Evolutionary conservation across 2,329 filamentous ascomycete species (phyloP).

Genomic region (Fusarium pilosicola): DNA sequence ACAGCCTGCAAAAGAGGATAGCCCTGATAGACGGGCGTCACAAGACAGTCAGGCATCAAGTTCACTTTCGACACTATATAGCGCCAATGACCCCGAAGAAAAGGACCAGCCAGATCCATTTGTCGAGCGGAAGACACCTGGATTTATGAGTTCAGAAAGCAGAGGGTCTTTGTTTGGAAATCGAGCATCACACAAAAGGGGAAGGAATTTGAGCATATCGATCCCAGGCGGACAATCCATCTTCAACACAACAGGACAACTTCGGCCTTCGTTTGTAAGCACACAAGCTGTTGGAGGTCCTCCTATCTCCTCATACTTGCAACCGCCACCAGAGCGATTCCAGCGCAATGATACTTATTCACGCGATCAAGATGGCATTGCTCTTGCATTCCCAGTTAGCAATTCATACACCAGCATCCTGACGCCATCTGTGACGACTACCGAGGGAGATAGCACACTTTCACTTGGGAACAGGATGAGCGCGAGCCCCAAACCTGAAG

Average conservation of each 20-base stretch:
- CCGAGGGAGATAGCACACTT: slow-evolving; percentile 30
- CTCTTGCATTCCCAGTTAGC: slow-evolving; percentile 38
- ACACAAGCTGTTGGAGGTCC: slow-evolving; percentile 38
- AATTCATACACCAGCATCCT: slow-evolving; percentile 41
- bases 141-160: slow-evolving; percentile 1
- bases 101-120: slow-evolving; percentile 49
- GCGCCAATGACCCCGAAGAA: slow-evolving; percentile 60
- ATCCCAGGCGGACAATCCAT: slow-evolving; percentile 15
- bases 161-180: slow-evolving; percentile 34
- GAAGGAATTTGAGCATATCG: slow-evolving; percentile 38
- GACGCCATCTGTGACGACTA: slow-evolving; percentile 40
- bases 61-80: slow-evolving; percentile 66
- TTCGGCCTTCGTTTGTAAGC: slow-evolving; percentile 39
- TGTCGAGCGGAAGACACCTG: slow-evolving; percentile 33
- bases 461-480: slow-evolving; percentile 2
- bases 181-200: slow-evolving; percentile 23
- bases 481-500: slow-evolving; percentile 23
- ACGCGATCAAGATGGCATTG: slow-evolving; percentile 24
- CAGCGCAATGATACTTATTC: slow-evolving; percentile 19
- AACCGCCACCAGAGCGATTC: slow-evolving; percentile 32
- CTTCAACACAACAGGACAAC: slow-evolving; percentile 21
- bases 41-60: slow-evolving; percentile 60
- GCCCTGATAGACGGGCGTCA: slow-evolving; percentile 45
- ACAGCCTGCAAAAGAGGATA: slow-evolving; percentile 21
- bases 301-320: slow-evolving; percentile 25